Conservation (phyloP, 75 land plant species). For the Ceratopteris richardii region DNA sequence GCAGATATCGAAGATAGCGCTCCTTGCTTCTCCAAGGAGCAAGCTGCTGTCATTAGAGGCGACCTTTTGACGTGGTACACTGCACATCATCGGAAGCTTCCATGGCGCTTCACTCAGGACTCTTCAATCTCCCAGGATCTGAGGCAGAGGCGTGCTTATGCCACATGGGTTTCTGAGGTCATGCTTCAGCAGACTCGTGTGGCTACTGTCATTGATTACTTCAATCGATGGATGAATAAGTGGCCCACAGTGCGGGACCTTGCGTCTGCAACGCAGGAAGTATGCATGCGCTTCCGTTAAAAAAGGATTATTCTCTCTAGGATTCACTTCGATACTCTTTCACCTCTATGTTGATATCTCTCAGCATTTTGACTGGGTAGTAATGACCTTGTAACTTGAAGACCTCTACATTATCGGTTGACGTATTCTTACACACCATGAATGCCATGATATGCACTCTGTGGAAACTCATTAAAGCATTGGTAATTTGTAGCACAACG, state of each 20-base stretch:
- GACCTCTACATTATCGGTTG: no score
- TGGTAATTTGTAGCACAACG: no score
- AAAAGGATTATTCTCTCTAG: no score
- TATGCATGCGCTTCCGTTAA: slow-evolving; percentile 8
- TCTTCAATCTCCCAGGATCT: slow-evolving; percentile 12
- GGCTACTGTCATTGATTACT: slow-evolving; percentile 62
- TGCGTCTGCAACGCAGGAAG: slow-evolving; percentile 80
- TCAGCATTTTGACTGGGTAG: no score
- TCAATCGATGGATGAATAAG: slow-evolving; percentile 76
- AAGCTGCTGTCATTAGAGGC: slow-evolving; percentile 17
- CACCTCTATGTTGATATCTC: background rate
- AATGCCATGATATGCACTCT: no score
- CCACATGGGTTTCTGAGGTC: slow-evolving; percentile 94
- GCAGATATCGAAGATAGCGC: slow-evolving; percentile 44
- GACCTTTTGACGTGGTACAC: slow-evolving; percentile 50
- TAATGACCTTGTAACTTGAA: no score
- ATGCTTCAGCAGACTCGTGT: slow-evolving; percentile 98
- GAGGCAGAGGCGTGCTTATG: slow-evolving; percentile 54
- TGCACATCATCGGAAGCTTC: slow-evolving; percentile 33
- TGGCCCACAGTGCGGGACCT: slow-evolving; percentile 85
- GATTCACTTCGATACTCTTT: background rate
- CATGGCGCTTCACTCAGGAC: slow-evolving; percentile 23
- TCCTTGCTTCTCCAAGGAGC: slow-evolving; percentile 12
- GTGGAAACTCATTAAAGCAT: no score
- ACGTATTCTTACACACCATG: no score